Conservation (phyloP, 768 basidiomycete genomes). For the Tricholoma flavovirens region DNA sequence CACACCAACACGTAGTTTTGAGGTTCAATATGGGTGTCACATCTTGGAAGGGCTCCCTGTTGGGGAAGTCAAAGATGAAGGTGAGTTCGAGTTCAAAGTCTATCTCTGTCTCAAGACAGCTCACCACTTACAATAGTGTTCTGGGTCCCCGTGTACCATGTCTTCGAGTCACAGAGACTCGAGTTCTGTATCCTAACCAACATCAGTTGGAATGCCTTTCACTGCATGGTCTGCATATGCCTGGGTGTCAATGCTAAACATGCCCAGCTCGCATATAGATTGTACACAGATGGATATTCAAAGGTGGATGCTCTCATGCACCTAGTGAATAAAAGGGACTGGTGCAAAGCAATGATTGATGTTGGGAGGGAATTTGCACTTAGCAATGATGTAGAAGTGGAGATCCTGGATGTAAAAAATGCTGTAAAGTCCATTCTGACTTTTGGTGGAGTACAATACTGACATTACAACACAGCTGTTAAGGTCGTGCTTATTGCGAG, state of each 20-base stretch:
- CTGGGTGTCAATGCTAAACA: neutral
- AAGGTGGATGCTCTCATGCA: neutral
- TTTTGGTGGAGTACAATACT: neutral
- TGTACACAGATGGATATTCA: neutral
- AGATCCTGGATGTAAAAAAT: neutral
- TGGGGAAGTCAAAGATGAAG: too few relatives aligned
- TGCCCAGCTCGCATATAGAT: neutral
- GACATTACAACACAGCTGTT: neutral
- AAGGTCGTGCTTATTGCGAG: too few relatives aligned
- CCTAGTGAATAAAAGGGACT: neutral
- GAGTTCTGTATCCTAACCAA: neutral
- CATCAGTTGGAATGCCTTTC: neutral
- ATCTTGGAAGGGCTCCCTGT: too few relatives aligned
- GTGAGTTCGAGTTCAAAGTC: too few relatives aligned
- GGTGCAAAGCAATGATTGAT: neutral
- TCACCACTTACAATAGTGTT: too few relatives aligned
- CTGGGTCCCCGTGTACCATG: too few relatives aligned
- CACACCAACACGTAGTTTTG: too few relatives aligned
- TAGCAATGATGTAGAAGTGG: neutral
- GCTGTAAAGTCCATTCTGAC: neutral
- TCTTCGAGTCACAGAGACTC: too few relatives aligned
- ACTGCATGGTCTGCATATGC: neutral
- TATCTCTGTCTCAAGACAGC: too few relatives aligned
- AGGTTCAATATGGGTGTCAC: too few relatives aligned
- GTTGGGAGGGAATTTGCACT: neutral